Evolutionary conservation across 2,329 filamentous ascomycete genomes (phyloP).

Genomic region (Bipolaris bicolor): DNA sequence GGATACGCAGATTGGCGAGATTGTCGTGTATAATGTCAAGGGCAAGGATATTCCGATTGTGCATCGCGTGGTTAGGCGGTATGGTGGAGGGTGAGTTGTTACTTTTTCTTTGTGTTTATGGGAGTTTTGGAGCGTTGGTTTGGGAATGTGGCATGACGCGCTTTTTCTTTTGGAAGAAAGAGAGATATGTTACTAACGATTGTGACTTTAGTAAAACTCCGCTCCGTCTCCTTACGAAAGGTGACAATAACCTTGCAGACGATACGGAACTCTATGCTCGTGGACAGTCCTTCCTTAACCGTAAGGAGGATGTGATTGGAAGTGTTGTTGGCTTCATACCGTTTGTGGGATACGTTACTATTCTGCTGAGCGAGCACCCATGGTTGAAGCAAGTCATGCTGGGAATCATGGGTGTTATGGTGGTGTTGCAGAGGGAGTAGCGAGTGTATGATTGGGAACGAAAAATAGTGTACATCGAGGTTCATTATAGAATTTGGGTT

Average conservation of each 20-base stretch:
- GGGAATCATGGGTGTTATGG: constrained; percentile 91
- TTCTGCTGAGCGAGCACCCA: constrained; percentile 91
- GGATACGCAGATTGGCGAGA: constrained; percentile 72
- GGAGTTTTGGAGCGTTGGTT: not conserved
- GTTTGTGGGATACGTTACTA: constrained; percentile 96
- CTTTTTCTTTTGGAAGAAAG: not conserved
- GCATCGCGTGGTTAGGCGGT: constrained; percentile 81
- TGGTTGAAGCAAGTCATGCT: constrained; percentile 97
- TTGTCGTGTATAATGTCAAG: constrained; percentile 82
- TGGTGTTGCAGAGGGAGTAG: constrained; percentile 88
- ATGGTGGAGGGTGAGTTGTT: constrained; percentile 61
- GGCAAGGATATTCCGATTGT: constrained; percentile 98
- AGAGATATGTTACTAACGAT: too few species aligned
- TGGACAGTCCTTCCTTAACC: constrained; percentile 84
- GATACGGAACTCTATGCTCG: constrained; percentile 89
- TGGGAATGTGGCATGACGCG: not conserved
- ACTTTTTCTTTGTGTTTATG: too few species aligned
- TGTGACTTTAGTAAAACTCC: constrained; percentile 47
- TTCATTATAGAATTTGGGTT: not conserved
- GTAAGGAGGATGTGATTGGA: constrained; percentile 85
- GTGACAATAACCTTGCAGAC: constrained; percentile 93
- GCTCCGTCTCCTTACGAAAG: constrained; percentile 84
- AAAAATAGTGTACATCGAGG: not conserved
- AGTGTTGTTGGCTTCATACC: constrained; percentile 92
- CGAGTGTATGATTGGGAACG: not conserved